These are phyloP conservation scores for Pneumocystis jirovecii DNA, from an alignment of 1,139 yeast species.

Conservation along the genomic window DNA sequence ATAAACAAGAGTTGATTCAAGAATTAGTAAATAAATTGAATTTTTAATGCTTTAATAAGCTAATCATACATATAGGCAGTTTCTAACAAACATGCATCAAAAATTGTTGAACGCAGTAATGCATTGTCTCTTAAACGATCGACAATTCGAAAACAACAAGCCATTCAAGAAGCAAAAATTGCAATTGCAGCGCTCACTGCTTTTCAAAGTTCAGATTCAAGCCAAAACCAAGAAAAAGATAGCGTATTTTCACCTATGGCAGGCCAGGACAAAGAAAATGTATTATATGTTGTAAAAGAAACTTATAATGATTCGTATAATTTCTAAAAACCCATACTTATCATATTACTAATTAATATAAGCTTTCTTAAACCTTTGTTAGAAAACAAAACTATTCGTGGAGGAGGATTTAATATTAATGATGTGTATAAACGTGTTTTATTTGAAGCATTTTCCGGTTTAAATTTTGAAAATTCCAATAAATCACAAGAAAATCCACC, in stretches of 20 bases:
- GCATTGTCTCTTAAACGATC: constrained; percentile 39
- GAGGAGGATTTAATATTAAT: constrained; percentile 70
- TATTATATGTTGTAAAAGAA: constrained; percentile 32
- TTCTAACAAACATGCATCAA: constrained; percentile 48
- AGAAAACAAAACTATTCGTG: constrained; percentile 53
- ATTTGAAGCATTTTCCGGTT: constrained; percentile 78
- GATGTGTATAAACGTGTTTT: constrained; percentile 61
- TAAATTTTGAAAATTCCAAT: constrained; percentile 38
- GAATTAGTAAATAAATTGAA: constrained; percentile 39
- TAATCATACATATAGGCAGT: constrained; percentile 47
- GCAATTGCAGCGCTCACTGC: neutral
- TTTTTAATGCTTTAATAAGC: constrained; percentile 29
- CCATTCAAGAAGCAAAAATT: constrained; percentile 3
- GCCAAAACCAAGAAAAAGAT: constrained; percentile 26
- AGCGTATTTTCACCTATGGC: constrained; percentile 87
- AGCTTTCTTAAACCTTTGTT: constrained; percentile 24
- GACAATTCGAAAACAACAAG: constrained; percentile 5
- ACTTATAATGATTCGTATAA: constrained; percentile 46
- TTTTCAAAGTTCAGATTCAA: constrained; percentile 3
- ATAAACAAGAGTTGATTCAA: constrained; percentile 54
- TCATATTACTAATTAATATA: neutral
- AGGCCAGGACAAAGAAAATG: constrained; percentile 62
- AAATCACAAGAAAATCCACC: neutral
- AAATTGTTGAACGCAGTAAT: constrained; percentile 18
- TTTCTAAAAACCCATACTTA: constrained; percentile 24